These are phyloP conservation scores for Solanum clarkiae DNA, from an alignment of 257 asterid genomes.

Conservation along the genomic window DNA sequence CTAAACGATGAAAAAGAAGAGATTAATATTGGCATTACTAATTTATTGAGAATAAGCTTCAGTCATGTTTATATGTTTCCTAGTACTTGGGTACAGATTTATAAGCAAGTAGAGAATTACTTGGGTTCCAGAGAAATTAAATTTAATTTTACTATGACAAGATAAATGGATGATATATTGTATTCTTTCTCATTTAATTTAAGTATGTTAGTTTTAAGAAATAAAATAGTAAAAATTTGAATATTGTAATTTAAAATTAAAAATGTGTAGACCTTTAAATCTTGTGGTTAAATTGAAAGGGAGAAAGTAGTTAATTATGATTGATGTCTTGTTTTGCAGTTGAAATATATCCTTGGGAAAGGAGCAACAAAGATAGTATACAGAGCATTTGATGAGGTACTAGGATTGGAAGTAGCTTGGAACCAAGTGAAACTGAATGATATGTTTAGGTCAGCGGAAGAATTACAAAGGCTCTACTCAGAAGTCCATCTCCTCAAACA, in stretches of 20 bases:
- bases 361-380: constrained; percentile 77
- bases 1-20: not conserved
- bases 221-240: not conserved
- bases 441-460: constrained; percentile 33
- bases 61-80: not conserved
- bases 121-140: not conserved
- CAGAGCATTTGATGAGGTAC: constrained; percentile 55
- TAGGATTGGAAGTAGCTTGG: constrained; percentile 83
- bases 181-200: not conserved
- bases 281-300: not conserved
- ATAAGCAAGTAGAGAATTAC: not conserved
- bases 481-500: constrained; percentile 71
- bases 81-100: not conserved
- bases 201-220: not conserved
- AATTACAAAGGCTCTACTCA: constrained; percentile 53
- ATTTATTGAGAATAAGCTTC: not conserved
- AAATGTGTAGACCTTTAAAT: not conserved
- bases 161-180: not conserved
- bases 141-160: not conserved
- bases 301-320: not conserved
- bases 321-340: constrained; percentile 19
- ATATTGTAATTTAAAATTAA: not conserved
- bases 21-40: not conserved
- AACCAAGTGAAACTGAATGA: constrained; percentile 55
- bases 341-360: constrained; percentile 71